Evolutionary conservation across 2,329 filamentous ascomycete species (phyloP), one percentile per base, ranked within the genome.

Genomic region (Emergomyces orientalis): DNA sequence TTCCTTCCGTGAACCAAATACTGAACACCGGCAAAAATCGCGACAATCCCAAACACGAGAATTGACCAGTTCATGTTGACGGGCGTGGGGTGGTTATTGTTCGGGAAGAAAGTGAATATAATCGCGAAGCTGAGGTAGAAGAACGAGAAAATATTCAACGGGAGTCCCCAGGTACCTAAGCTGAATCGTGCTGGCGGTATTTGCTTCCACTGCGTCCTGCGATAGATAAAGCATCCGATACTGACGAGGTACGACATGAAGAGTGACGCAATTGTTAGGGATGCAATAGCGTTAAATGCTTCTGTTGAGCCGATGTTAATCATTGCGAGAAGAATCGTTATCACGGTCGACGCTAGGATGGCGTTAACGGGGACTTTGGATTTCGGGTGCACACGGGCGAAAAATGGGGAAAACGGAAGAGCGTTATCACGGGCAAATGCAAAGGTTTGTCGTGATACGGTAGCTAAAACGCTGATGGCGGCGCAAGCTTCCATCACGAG

Each of bases 351-450:
- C 19, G 69, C 69, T 6, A 74, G 60, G 17, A 77, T 63, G 11
- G 69, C 60, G 51, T 67, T 68, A 57, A 71, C 54, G 32, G 69
- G 68, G 49, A 71, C 68, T 19, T 69, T 67, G 41, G 61, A 65
- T 7, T 43, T 49, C 17, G 67, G 66, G 32, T 64, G 64, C 71
- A 68, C 60, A 71, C 68, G 30, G 69, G 79, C 72, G 64, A 86
- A 67, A 71, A 75, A 76, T 1, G 63, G 45, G 13, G 75, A 74
- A 68, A 81, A 84, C 0, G 84, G 84, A 0, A 80, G 80, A 0
- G 83, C 83, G 30, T 78, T 73, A 67, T 86, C 82, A 25, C 84
- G 78, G 0, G 83, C 81, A 66, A 77, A 77, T 19, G 75, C 72
- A 66, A 71, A 76, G 17, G 72, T 62, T 57, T 71, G 68, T 13